Evolutionary conservation across 1,284 basidiomycete genomes (phyloP), one percentile per base, ranked within the genome.

Genomic region (Ganoderma resinaceum): DNA sequence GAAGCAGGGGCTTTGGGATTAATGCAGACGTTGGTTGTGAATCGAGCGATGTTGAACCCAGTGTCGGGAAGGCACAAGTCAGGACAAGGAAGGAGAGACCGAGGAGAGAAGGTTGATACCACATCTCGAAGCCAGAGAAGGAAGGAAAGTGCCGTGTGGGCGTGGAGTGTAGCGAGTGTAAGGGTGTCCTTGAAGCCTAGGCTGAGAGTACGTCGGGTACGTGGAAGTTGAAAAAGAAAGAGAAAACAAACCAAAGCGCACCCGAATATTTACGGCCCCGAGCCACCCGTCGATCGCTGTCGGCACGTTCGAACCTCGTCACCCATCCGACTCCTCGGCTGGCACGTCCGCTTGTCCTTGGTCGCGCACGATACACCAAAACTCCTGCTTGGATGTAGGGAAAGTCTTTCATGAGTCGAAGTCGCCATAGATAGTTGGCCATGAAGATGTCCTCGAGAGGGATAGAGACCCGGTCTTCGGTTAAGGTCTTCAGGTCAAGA

Each of bases 61-160:
- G 72, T 55, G 66, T 66, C 33, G 69, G 69, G 14, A 71, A 73
- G 31, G 69, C 65, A 49, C 68, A 74, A 26, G 71, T 68, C 23
- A 72, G 63, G 42, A 76, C 46, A 35, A 74, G 63, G 62, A 76
- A 60, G 35, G 71, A 69, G 40, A 73, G 58, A 14, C 60, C 67
- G 29, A 76, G 63, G 63, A 76, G 65, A 67, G 73, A 71, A 53
- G 66, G 69, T 57, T 68, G 62, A 58, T 63, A 67, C 66, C 74
- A 66, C 57, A 66, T 72, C 43, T 14, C 49, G 61, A 63, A 29
- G 5, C 23, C 43, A 46, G 11, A 49, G 43, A 69, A 70, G 26
- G 68, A 67, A 38, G 37, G 69, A 62, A 46, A 38, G 58, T 76
- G 75, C 75, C 75, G 71, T 76, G 75, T 46, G 75, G 75, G 75